phyloP scores from a whole-genome alignment of 176 grass and related monocot genomes.

The Aegilops bicornis region DNA sequence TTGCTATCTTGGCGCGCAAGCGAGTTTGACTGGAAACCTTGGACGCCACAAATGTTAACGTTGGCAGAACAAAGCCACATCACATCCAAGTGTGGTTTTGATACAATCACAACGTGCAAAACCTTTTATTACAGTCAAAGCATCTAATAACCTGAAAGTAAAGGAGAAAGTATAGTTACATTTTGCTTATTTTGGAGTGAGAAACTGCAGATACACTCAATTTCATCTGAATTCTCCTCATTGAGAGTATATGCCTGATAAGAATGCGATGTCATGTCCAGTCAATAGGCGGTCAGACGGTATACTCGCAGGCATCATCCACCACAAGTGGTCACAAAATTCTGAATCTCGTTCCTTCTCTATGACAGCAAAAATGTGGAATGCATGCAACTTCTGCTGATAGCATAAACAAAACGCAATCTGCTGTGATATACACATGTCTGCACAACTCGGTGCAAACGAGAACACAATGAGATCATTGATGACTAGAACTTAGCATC shows the following conservation, averaged over 20 bases:
- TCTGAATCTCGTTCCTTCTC: background rate
- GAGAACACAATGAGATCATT: background rate
- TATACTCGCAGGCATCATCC: background rate
- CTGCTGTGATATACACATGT: conserved; percentile 9
- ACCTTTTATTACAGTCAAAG: background rate
- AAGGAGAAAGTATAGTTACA: background rate
- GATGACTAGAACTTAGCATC: background rate
- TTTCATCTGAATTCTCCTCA: background rate
- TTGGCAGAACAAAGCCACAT: conserved; percentile 27
- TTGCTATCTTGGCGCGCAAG: conserved; percentile 17
- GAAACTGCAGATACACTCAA: background rate
- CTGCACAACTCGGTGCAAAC: background rate
- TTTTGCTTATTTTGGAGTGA: too few relatives aligned
- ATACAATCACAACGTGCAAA: background rate
- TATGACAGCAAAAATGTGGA: background rate
- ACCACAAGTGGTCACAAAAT: background rate
- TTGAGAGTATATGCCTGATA: background rate
- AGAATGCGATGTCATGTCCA: background rate
- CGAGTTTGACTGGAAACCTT: conserved; percentile 22
- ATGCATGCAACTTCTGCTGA: background rate
- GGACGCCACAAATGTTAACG: conserved; percentile 19
- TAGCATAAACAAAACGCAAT: background rate
- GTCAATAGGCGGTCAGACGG: background rate
- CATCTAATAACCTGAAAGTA: background rate
- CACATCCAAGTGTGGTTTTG: background rate